Base-by-base conservation (phyloP, 1,139 yeast genomes). In the Pichia sp. region DNA sequence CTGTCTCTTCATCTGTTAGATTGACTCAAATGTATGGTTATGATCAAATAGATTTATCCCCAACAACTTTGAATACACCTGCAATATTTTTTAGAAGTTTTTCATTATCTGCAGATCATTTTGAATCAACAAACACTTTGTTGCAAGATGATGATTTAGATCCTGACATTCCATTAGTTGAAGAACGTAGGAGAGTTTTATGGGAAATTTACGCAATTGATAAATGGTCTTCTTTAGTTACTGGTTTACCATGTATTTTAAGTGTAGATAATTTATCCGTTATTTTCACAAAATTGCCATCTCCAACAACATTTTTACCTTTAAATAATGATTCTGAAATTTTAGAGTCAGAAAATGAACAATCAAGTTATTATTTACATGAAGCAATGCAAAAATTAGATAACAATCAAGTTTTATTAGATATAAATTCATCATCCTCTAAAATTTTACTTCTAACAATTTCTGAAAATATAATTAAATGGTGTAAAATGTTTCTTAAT, bases 211-310 rank as follows among this genome's bases (percentile, higher is more conserved):
- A 58, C 43, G 50, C 50, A 9, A 35, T 50, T 6, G 64, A 59
- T 46, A 58, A 58, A 42, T 59, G 61, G 60, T 58, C 60, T 38
- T 54, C 63, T 10, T 44, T 58, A 33, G 60, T 59, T 11, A 53
- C 60, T n/a, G 61, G 63, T 3, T 50, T 59, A 40, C 62, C 63
- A 11, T 55, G 59, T 42, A 57, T 59, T 5, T 45, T 60, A 23
- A 49, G 57, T 6, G 54, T 56, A 24, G 63, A 59, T 44, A 47
- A 53, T 28, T 51, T 49, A 30, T 48, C 56, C 16, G 54, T 54
- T 2, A 57, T 59, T 22, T 56, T 58, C 30, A 59, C 63, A 5
- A 57, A 56, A 42, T 42, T 60, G 26, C 64, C 63, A 16, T 52
- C 58, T 3, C 60, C 61, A 24, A 55, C 61, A 7, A 53, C 61